Base-by-base conservation (phyloP, 1,284 basidiomycete genomes). In the Singerocomus rubriflavus region DNA sequence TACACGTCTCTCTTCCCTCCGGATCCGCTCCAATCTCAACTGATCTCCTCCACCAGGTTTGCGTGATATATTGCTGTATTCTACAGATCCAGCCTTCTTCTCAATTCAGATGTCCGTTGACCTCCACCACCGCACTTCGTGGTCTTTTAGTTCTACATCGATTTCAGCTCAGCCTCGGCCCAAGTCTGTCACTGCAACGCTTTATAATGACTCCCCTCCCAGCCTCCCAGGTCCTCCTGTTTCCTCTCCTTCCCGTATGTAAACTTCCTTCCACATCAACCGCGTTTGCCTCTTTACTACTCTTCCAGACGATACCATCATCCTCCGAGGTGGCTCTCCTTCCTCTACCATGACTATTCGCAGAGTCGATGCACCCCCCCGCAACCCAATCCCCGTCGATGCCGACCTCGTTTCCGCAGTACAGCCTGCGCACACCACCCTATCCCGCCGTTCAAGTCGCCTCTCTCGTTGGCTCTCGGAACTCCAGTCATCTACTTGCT, bases 381-480 rank as follows among this genome's bases (percentile, higher is more conserved):
- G 51, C 55, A 44, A 42, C 39, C 37, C 53, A 27, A 9, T 33
- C 32, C 44, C 51, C 31, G 32, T 48, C 35, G 60, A 71, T 46
- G 54, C 59, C 46, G 57, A 62, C 55, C 16, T 52, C 48, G 33
- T 39, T 52, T 21, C 56, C 54, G 11, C 50, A 34, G 25, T 65
- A 58, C 57, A 65, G 68, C 41, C 65, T 13, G 17, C 48, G 3
- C 35, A 34, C 21, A 21, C 21, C 13, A 49, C 63, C 14, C 58
- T 71, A 48, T 64, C 64, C 13, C 72, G 71, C 48, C 79, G 79
- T 42, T 79, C 82, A 11, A 84, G 81, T 63, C 76, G 80, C 63
- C 72, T 88, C 50, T 76, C 83, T 57, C 80, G 77, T 52, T 88
- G 86, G 86, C 79, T 88, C 44, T 70, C 75, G 38, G 83, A 87